phyloP scores from a whole-genome alignment of 148 eudicot genomes.

The Chenopodium berlandieri region DNA sequence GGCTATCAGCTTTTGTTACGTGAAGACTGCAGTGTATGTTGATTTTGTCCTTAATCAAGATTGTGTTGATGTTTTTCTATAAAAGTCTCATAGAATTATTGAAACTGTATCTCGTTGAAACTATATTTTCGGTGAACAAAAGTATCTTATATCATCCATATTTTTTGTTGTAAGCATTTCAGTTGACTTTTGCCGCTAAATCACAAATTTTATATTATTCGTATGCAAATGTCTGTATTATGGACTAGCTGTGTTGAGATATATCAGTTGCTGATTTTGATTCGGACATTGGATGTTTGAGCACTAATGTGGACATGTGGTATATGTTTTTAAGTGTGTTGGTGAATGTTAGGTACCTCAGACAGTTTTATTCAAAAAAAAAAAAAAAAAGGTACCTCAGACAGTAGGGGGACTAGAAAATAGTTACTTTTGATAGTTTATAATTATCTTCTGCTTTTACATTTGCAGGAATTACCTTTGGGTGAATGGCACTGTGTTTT shows the following conservation, averaged over 20 bases:
- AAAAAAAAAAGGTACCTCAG: not conserved
- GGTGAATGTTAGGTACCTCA: not conserved
- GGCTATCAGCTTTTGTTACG: no score
- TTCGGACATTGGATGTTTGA: not conserved
- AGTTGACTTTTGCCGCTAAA: not conserved
- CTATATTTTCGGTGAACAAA: not conserved
- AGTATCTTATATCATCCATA: not conserved
- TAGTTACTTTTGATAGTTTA: not conserved
- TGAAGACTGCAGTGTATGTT: no score
- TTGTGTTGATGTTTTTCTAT: not conserved
- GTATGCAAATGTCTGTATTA: not conserved
- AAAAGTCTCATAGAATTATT: not conserved
- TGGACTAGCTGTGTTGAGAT: not conserved
- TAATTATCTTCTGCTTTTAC: constrained; percentile 2
- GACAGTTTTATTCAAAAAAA: not conserved
- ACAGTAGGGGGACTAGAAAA: not conserved
- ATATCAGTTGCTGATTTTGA: not conserved
- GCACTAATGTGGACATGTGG: not conserved
- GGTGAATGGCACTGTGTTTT: constrained; percentile 90
- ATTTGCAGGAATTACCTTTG: constrained; percentile 68
- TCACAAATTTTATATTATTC: not conserved
- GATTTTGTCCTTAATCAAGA: not conserved
- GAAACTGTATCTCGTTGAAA: not conserved
- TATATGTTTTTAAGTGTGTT: not conserved
- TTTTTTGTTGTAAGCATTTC: not conserved